A percentile compares a stretch with the other conserved stretches of the same genome.
These are phyloP conservation scores for Magnaporthiopsis rhizophila DNA, from an alignment of 2,329 filamentous ascomycete species.

Conservation along the genomic window DNA sequence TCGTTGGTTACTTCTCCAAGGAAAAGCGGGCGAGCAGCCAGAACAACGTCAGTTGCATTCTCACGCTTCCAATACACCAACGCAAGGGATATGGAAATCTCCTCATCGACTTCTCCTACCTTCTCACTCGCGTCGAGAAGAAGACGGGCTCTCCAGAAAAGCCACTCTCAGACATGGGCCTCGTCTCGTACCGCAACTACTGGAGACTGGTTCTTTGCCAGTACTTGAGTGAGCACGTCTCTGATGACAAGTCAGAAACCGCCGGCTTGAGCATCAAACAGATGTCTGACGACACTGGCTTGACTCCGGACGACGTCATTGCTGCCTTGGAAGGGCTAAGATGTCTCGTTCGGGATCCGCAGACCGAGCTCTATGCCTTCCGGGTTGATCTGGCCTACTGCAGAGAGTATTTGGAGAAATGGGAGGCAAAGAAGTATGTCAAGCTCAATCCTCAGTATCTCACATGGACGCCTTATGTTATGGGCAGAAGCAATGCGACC, in stretches of 20 bases:
- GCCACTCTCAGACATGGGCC: conserved; percentile 92
- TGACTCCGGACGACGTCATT: conserved; percentile 94
- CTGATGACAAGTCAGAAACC: conserved; percentile 28
- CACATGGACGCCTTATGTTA: conserved; percentile 94
- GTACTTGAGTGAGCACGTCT: conserved; percentile 58
- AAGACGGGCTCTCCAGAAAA: conserved; percentile 97
- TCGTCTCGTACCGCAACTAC: conserved; percentile 96
- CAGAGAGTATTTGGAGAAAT: conserved; percentile 77
- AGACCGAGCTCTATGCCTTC: conserved; percentile 82
- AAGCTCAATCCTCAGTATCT: conserved; percentile 72
- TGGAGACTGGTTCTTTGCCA: conserved; percentile 87
- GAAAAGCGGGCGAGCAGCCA: conserved; percentile 91
- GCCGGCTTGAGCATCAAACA: conserved; percentile 52
- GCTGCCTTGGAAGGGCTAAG: conserved; percentile 86
- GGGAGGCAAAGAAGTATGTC: conserved; percentile 83
- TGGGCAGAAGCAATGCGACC: conserved; percentile 77
- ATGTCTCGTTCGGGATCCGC: conserved; percentile 80
- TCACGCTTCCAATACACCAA: conserved; percentile 93
- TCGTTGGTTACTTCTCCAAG: conserved; percentile 99
- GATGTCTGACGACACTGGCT: conserved; percentile 83
- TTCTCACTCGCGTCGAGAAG: conserved; percentile 84
- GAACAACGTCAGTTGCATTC: conserved; percentile 96
- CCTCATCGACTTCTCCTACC: conserved; percentile 96
- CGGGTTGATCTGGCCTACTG: conserved; percentile 82
- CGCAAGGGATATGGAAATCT: conserved; percentile 95